Percentiles rank a stretch among this genome's conserved stretches.
Conservation (phyloP, 495 filamentous ascomycete species). For the Bryoglossum gracile region DNA sequence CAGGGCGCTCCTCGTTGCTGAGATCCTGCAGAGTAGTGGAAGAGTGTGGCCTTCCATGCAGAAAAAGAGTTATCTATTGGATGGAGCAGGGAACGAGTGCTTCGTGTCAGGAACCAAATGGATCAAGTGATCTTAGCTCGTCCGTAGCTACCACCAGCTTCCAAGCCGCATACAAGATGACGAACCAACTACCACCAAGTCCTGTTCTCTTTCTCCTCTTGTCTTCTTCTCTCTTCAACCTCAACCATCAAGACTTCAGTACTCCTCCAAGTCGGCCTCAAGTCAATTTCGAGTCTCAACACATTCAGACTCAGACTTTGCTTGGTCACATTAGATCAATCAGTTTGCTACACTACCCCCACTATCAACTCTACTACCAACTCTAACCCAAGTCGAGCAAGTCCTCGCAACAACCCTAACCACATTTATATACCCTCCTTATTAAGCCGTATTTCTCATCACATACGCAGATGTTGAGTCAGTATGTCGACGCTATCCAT, state of each 20-base stretch:
- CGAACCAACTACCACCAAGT: background rate
- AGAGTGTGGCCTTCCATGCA: background rate
- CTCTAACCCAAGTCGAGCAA: background rate
- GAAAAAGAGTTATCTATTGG: background rate
- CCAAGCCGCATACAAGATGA: background rate
- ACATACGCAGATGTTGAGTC: slow-evolving; percentile 21
- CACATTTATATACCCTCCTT: slow-evolving; percentile 1
- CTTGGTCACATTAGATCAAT: too few relatives aligned
- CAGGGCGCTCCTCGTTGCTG: too few relatives aligned
- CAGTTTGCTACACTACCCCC: background rate
- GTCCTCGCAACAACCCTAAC: background rate
- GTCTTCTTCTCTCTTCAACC: background rate
- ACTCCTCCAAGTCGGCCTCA: too few relatives aligned
- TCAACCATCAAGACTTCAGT: too few relatives aligned
- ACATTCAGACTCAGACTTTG: too few relatives aligned
- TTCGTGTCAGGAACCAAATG: slow-evolving; percentile 1
- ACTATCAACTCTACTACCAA: background rate
- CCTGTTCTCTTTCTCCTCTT: background rate
- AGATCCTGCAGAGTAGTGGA: background rate
- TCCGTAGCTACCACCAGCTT: background rate
- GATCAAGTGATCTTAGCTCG: background rate
- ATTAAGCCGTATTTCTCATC: background rate
- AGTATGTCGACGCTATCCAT: slow-evolving; percentile 22
- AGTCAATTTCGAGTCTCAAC: too few relatives aligned
- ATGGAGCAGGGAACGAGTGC: background rate